Percentiles rank a stretch among this genome's conserved stretches.
These are phyloP conservation scores for Guillardia theta DNA, from an alignment of 78 protist genomes.

Conservation along the genomic window DNA sequence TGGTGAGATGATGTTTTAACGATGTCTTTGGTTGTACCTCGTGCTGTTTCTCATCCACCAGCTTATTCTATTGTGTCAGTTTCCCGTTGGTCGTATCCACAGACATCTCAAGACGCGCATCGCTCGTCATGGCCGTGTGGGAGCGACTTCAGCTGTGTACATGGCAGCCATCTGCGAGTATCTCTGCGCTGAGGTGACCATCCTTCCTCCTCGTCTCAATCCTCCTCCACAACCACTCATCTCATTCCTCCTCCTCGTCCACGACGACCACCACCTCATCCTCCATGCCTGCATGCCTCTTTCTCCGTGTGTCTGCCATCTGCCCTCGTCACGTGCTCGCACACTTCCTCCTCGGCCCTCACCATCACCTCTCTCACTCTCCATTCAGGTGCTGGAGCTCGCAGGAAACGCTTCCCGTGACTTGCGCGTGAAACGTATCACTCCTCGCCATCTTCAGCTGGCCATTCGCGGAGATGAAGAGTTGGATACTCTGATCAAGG, in stretches of 20 bases:
- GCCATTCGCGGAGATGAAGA: slow-evolving; percentile 95
- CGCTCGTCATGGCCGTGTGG: slow-evolving; percentile 73
- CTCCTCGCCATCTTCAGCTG: slow-evolving; percentile 94
- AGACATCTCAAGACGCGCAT: slow-evolving; percentile 79
- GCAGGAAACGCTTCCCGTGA: slow-evolving; percentile 90
- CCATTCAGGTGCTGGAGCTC: slow-evolving; percentile 84
- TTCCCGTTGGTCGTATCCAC: slow-evolving; percentile 92
- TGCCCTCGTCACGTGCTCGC: neutral
- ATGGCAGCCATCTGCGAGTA: slow-evolving; percentile 93
- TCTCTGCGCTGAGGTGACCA: slow-evolving; percentile 57
- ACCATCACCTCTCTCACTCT: too few relatives aligned
- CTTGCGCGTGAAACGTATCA: slow-evolving; percentile 86
- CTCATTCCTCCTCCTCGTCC: too few relatives aligned
- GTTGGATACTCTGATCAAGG: slow-evolving; percentile 83
- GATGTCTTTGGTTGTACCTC: neutral
- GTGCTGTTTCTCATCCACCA: too few relatives aligned
- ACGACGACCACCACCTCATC: too few relatives aligned
- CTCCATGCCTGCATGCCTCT: too few relatives aligned
- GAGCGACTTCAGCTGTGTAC: slow-evolving; percentile 88
- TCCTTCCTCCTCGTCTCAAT: neutral
- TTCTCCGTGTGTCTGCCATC: too few relatives aligned
- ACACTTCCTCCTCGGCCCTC: too few relatives aligned
- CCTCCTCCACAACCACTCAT: too few relatives aligned
- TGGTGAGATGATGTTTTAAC: neutral
- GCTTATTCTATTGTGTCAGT: too few relatives aligned